phyloP scores from a whole-genome alignment of 352 stramenopile genomes.

The Phytophthora vignae region DNA sequence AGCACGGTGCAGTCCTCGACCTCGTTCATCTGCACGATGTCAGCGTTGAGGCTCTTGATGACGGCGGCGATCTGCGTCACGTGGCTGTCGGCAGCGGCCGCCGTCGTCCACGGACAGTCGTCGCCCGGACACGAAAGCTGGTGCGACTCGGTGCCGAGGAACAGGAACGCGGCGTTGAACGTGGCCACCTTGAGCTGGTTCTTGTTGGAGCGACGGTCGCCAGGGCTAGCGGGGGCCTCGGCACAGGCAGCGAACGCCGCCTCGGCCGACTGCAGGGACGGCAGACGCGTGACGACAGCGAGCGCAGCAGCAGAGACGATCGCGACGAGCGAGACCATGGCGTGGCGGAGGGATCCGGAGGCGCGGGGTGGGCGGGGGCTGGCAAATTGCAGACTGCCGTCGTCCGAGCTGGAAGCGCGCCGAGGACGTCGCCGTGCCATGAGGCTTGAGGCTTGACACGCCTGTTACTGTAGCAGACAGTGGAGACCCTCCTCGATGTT shows the following conservation, averaged over 20 bases:
- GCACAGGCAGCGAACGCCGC: slow-evolving; percentile 55
- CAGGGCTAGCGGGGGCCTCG: slow-evolving; percentile 45
- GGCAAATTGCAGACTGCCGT: slow-evolving; percentile 41
- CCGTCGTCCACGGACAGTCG: slow-evolving; percentile 64
- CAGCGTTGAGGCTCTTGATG: slow-evolving; percentile 58
- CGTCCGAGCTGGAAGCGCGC: slow-evolving; percentile 3
- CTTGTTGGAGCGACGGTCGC: slow-evolving; percentile 55
- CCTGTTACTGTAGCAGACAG: neutral
- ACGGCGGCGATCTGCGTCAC: slow-evolving; percentile 59
- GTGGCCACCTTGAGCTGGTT: slow-evolving; percentile 70
- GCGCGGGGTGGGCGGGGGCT: slow-evolving; percentile 13
- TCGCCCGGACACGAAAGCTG: slow-evolving; percentile 52
- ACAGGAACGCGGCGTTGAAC: slow-evolving; percentile 74
- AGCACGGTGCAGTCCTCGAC: slow-evolving; percentile 68
- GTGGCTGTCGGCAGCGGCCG: slow-evolving; percentile 50
- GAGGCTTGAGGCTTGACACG: neutral
- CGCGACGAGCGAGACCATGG: slow-evolving; percentile 48
- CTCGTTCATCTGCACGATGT: slow-evolving; percentile 77
- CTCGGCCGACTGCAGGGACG: slow-evolving; percentile 25
- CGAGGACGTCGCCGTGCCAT: slow-evolving; percentile 21
- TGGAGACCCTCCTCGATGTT: neutral
- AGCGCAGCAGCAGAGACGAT: slow-evolving; percentile 25
- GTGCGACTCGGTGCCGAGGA: slow-evolving; percentile 52
- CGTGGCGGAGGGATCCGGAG: slow-evolving; percentile 10
- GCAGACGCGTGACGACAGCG: slow-evolving; percentile 21